Evolutionary conservation across 2,329 filamentous ascomycete genomes (phyloP).

Genomic region (Colletotrichum tropicale): DNA sequence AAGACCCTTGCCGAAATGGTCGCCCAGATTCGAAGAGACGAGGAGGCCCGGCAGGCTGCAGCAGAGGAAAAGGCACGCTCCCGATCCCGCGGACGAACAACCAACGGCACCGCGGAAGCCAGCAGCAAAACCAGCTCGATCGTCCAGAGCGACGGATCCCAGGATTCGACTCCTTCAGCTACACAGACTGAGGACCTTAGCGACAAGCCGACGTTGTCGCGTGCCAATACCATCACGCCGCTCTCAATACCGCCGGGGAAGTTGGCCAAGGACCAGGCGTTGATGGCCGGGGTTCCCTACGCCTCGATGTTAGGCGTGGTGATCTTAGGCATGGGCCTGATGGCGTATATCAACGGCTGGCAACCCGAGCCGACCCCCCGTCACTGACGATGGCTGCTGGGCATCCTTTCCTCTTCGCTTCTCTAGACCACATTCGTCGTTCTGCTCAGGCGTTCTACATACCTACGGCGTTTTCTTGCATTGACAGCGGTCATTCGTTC

Average conservation of each 20-base stretch:
- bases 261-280: constrained; percentile 45
- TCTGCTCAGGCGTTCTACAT: constrained; percentile 11
- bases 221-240: constrained; percentile 55
- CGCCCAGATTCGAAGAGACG: constrained; percentile 75
- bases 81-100: constrained; percentile 31
- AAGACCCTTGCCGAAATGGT: constrained; percentile 89
- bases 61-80: constrained; percentile 42
- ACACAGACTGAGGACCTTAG: constrained; percentile 33
- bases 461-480: constrained; percentile 17
- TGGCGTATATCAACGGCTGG: constrained; percentile 88
- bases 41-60: constrained; percentile 55
- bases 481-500: constrained; percentile 17
- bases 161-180: constrained; percentile 10
- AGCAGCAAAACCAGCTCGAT: neutral
- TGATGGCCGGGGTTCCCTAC: constrained; percentile 71
- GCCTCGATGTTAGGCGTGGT: constrained; percentile 85
- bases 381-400: constrained; percentile 24
- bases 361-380: constrained; percentile 53
- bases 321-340: constrained; percentile 79
- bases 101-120: constrained; percentile 11
- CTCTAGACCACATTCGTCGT: constrained; percentile 9
- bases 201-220: constrained; percentile 49
- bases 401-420: neutral
- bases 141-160: neutral
- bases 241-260: constrained; percentile 42